These are phyloP conservation scores for Magnolia sinica DNA, from an alignment of 164 flowering plant species.

Conservation along the genomic window DNA sequence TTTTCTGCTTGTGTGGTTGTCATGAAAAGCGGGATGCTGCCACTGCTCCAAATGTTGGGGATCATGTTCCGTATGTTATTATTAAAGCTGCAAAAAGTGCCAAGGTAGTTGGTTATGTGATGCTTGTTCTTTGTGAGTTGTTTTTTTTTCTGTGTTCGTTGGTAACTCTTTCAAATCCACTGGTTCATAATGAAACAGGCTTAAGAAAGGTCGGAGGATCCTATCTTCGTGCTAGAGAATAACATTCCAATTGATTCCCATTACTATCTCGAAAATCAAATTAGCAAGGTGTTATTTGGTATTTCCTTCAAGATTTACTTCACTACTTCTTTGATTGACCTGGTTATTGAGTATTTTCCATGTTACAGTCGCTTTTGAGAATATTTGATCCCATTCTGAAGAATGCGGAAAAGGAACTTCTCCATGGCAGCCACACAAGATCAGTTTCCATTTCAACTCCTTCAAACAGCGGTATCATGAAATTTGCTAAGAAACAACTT, in stretches of 20 bases:
- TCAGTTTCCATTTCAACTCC: slow-evolving; percentile 94
- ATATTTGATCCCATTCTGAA: slow-evolving; percentile 94
- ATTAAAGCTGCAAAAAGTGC: slow-evolving; percentile 97
- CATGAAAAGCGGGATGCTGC: slow-evolving; percentile 91
- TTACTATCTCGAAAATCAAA: slow-evolving; percentile 93
- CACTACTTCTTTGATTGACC: background rate
- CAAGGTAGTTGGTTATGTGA: slow-evolving; percentile 54
- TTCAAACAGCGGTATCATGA: slow-evolving; percentile 89
- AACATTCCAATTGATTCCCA: slow-evolving; percentile 95
- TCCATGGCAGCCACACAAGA: slow-evolving; percentile 91
- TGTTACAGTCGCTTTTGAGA: slow-evolving; percentile 78
- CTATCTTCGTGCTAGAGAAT: slow-evolving; percentile 91
- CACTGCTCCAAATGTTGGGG: slow-evolving; percentile 99
- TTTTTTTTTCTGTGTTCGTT: slow-evolving; percentile 2
- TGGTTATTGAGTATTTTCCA: background rate
- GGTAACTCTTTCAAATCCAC: slow-evolving; percentile 4
- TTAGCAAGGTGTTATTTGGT: slow-evolving; percentile 65
- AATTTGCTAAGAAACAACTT: slow-evolving; percentile 88
- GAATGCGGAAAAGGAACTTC: slow-evolving; percentile 92
- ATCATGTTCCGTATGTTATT: slow-evolving; percentile 96
- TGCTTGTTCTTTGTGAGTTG: background rate
- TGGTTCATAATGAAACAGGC: slow-evolving; percentile 53
- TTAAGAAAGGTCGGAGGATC: slow-evolving; percentile 96
- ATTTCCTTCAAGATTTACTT: background rate
- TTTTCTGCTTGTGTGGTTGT: slow-evolving; percentile 7